Evolutionary conservation across 163 green algal species (phyloP).

Genomic region (Scenedesmus sp.): DNA sequence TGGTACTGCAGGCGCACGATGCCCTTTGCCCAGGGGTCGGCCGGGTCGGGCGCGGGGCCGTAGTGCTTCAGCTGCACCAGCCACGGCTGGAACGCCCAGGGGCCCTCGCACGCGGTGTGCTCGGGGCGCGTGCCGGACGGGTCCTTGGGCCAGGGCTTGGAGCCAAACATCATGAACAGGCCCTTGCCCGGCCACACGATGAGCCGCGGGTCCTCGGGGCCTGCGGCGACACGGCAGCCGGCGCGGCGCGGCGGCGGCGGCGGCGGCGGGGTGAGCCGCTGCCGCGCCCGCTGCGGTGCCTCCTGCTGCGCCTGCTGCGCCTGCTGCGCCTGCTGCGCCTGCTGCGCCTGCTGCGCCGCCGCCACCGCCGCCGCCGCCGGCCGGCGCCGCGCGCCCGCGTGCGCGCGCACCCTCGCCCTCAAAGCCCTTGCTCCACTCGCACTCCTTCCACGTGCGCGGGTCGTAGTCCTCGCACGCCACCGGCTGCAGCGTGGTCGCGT

Average conservation of each 20-base stretch:
- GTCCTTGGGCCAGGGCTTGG: constrained; percentile 41
- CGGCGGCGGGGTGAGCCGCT: too few relatives aligned
- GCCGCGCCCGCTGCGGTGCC: too few relatives aligned
- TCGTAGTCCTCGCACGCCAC: constrained; percentile 39
- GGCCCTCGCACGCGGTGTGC: constrained; percentile 39
- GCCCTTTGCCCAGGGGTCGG: constrained; percentile 40
- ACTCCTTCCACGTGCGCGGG: constrained; percentile 45
- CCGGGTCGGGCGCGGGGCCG: constrained; percentile 10
- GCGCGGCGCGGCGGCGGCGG: too few relatives aligned
- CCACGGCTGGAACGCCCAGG: constrained; percentile 49
- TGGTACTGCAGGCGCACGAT: constrained; percentile 45
- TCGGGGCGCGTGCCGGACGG: constrained; percentile 3
- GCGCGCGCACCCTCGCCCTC: constrained; percentile 35
- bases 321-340: too few relatives aligned
- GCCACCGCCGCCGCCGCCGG: too few relatives aligned
- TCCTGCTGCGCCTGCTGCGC: too few relatives aligned
- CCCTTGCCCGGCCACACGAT: constrained; percentile 52
- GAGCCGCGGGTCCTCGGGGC: constrained; percentile 43
- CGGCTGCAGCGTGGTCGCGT: constrained; percentile 42
- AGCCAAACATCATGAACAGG: constrained; percentile 53
- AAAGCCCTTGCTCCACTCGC: constrained; percentile 48
- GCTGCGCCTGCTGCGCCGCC: too few relatives aligned
- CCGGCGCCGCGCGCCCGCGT: too few relatives aligned
- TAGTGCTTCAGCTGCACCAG: constrained; percentile 41
- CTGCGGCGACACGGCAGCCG: too few relatives aligned